These are phyloP conservation scores for Cruciata laevipes DNA, from an alignment of 257 asterid genomes.

Conservation along the genomic window DNA sequence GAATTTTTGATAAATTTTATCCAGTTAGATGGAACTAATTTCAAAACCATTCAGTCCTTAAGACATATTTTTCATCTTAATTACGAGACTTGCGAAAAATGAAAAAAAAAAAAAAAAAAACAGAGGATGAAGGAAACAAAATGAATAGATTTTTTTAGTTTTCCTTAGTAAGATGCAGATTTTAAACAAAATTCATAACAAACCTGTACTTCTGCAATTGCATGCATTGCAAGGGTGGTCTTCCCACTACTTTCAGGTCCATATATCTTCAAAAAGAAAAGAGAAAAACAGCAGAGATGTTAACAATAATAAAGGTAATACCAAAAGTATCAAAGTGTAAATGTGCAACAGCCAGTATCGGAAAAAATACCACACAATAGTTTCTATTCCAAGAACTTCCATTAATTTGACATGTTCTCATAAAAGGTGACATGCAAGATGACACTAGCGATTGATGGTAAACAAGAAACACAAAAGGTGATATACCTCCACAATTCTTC, in stretches of 20 bases:
- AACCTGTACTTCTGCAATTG: slow-evolving; percentile 99
- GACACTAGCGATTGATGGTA: not conserved
- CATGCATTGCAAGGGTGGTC: slow-evolving; percentile 97
- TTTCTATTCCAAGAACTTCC: not conserved
- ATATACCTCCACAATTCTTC: slow-evolving; percentile 91
- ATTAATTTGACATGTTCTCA: not conserved
- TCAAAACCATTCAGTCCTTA: not conserved
- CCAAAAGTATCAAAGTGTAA: not conserved
- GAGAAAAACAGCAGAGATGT: not conserved
- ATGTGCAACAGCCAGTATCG: not conserved
- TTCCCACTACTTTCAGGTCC: slow-evolving; percentile 99
- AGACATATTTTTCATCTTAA: not conserved
- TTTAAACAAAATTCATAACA: slow-evolving; percentile 41
- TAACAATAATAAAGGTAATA: not conserved
- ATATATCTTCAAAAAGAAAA: slow-evolving; percentile 55
- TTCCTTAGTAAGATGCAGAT: not conserved
- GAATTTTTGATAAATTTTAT: not conserved
- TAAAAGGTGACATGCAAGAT: not conserved
- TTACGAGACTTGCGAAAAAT: not conserved
- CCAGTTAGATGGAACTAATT: not conserved
- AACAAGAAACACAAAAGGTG: slow-evolving; percentile 5
- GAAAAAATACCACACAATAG: not conserved
- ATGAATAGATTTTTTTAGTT: not conserved
- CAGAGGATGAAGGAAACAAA: not conserved
- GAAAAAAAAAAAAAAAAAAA: not conserved